These are phyloP conservation scores for Entelexis paramagnoliae DNA, from an alignment of 1,139 yeast genomes.

Conservation along the genomic window DNA sequence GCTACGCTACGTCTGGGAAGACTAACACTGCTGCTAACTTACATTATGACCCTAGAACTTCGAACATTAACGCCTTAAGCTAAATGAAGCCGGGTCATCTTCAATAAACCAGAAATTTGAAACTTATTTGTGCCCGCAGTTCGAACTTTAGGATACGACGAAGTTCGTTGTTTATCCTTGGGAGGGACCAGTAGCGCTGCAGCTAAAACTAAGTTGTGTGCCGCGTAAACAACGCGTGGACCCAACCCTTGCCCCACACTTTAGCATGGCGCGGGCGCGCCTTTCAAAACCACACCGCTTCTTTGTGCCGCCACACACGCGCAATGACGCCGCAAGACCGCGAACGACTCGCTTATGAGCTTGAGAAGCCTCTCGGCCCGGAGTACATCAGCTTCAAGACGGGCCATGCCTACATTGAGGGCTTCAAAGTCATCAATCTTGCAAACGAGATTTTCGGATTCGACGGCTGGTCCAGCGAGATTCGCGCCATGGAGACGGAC, in stretches of 20 bases:
- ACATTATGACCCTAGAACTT: too few relatives aligned
- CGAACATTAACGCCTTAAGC: too few relatives aligned
- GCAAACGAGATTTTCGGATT: constrained; percentile 60
- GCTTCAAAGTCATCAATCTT: constrained; percentile 39
- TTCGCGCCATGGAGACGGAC: constrained; percentile 34
- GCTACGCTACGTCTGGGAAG: constrained; percentile 24
- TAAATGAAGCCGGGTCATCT: too few relatives aligned
- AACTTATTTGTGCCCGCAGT: too few relatives aligned
- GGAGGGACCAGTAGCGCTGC: too few relatives aligned
- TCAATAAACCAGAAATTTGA: too few relatives aligned
- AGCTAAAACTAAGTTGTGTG: too few relatives aligned
- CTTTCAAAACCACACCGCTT: neutral
- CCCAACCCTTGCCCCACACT: neutral
- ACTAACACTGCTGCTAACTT: neutral
- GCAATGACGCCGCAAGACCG: constrained; percentile 4
- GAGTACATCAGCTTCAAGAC: constrained; percentile 69
- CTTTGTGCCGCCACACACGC: neutral
- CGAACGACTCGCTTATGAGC: constrained; percentile 15
- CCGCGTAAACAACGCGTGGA: neutral
- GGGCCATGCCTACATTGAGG: constrained; percentile 39
- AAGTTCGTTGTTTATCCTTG: too few relatives aligned
- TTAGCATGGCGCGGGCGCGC: neutral
- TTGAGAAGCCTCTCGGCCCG: constrained; percentile 46
- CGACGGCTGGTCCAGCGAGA: constrained; percentile 53
- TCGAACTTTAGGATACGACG: too few relatives aligned